These are phyloP conservation scores for Globisporangium alternatum DNA, from an alignment of 352 stramenopile species.

Conservation along the genomic window DNA sequence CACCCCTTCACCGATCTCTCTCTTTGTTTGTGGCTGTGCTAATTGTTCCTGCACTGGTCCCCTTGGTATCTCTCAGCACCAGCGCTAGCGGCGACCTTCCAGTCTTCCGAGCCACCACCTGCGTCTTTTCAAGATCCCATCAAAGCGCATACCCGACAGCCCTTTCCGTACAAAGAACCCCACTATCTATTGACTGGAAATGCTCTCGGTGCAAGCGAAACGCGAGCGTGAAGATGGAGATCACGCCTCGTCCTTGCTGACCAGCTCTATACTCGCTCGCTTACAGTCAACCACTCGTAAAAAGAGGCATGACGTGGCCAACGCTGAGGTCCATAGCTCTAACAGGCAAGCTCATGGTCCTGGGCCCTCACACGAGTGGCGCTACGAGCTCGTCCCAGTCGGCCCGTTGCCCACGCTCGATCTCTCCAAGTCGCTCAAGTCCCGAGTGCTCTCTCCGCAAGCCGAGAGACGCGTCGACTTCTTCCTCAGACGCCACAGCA, in stretches of 20 bases:
- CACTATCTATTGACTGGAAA: background rate
- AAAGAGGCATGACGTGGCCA: no score
- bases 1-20: slow-evolving; percentile 10
- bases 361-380: background rate
- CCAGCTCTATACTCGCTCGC: no score
- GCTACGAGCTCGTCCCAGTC: slow-evolving; percentile 27
- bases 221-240: background rate
- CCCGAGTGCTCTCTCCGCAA: slow-evolving; percentile 12
- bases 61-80: background rate
- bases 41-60: background rate
- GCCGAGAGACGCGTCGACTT: slow-evolving; percentile 15
- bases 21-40: background rate
- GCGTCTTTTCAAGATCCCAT: background rate
- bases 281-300: no score
- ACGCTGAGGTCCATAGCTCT: no score
- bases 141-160: background rate
- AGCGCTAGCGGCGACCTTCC: background rate
- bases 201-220: background rate
- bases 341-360: no score
- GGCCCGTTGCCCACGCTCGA: slow-evolving; percentile 22
- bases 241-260: background rate
- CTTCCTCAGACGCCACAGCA: slow-evolving; percentile 22
- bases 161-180: no score
- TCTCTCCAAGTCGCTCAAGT: slow-evolving; percentile 31
- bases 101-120: no score